A percentile compares a stretch with the other conserved stretches of the same genome.
These are phyloP conservation scores for Diplosphaera chodatii DNA, from an alignment of 139 green algal species.

Conservation along the genomic window DNA sequence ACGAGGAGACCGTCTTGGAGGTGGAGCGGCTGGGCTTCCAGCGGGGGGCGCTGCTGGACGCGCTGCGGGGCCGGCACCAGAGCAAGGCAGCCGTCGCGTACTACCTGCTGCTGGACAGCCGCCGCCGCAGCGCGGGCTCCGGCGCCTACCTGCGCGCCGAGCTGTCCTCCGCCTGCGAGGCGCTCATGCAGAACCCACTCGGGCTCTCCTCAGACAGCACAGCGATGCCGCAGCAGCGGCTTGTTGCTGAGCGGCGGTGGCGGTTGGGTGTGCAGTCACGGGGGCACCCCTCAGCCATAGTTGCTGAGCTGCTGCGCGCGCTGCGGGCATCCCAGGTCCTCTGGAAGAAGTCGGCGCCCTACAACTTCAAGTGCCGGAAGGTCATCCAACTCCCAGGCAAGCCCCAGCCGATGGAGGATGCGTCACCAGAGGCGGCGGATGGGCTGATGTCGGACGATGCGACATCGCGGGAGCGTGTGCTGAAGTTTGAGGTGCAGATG, in stretches of 20 bases:
- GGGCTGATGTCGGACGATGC: neutral
- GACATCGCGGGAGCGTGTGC: slow-evolving; percentile 13
- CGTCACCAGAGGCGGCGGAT: neutral
- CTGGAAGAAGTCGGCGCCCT: slow-evolving; percentile 93
- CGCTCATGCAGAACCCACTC: slow-evolving; percentile 22
- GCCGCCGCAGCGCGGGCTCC: slow-evolving; percentile 46
- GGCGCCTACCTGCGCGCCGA: slow-evolving; percentile 52
- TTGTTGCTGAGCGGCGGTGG: slow-evolving; percentile 89
- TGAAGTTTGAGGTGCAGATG: slow-evolving; percentile 94
- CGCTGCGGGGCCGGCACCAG: slow-evolving; percentile 57
- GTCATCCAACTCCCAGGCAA: neutral
- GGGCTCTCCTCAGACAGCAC: neutral
- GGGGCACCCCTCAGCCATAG: slow-evolving; percentile 74
- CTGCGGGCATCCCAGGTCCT: slow-evolving; percentile 31
- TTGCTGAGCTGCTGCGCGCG: slow-evolving; percentile 69
- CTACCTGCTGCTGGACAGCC: slow-evolving; percentile 87
- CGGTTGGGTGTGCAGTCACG: slow-evolving; percentile 64
- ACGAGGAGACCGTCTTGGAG: slow-evolving; percentile 77
- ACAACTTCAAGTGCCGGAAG: slow-evolving; percentile 89
- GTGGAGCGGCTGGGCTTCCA: slow-evolving; percentile 86
- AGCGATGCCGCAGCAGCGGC: slow-evolving; percentile 34
- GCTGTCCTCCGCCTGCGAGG: slow-evolving; percentile 43
- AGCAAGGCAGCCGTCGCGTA: slow-evolving; percentile 98
- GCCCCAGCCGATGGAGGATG: slow-evolving; percentile 3
- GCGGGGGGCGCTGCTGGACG: slow-evolving; percentile 56